Conservation (phyloP, 306 rosid genomes). For the Glycyrrhiza uralensis region DNA sequence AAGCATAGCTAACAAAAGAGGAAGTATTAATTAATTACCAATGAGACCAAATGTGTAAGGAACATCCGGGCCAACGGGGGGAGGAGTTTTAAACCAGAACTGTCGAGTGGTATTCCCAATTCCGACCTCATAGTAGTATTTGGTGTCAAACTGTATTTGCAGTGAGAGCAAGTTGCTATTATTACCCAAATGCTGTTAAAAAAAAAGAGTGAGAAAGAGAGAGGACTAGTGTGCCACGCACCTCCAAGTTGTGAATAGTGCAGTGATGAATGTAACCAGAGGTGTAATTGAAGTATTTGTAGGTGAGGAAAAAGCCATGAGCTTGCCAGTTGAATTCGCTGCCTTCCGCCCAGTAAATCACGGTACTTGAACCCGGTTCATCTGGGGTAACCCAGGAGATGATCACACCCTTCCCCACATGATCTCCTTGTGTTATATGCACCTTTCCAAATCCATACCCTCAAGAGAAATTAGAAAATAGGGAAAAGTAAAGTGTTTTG, state of each 20-base stretch:
- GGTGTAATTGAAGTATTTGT: conserved; percentile 56
- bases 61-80: conserved; percentile 65
- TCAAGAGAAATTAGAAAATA: not conserved
- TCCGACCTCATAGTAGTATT: conserved; percentile 68
- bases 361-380: conserved; percentile 61
- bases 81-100: conserved; percentile 73
- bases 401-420: conserved; percentile 59
- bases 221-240: not conserved
- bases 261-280: conserved; percentile 78
- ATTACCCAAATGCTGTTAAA: not conserved
- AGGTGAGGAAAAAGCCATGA: conserved; percentile 40
- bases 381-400: conserved; percentile 68
- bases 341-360: conserved; percentile 50
- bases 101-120: conserved; percentile 41
- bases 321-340: conserved; percentile 31
- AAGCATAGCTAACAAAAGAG: too few species aligned
- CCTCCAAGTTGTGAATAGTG: conserved; percentile 40
- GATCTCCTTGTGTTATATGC: conserved; percentile 86
- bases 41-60: conserved; percentile 74
- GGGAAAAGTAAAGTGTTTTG: not conserved
- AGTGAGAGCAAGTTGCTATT: not conserved
- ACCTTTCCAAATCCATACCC: conserved; percentile 45
- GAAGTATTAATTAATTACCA: conserved; percentile 36
- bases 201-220: not conserved
- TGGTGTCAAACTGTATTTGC: conserved; percentile 54